These are phyloP conservation scores for Triticum turgidum DNA, from an alignment of 176 grass and related monocot species.

Conservation along the genomic window DNA sequence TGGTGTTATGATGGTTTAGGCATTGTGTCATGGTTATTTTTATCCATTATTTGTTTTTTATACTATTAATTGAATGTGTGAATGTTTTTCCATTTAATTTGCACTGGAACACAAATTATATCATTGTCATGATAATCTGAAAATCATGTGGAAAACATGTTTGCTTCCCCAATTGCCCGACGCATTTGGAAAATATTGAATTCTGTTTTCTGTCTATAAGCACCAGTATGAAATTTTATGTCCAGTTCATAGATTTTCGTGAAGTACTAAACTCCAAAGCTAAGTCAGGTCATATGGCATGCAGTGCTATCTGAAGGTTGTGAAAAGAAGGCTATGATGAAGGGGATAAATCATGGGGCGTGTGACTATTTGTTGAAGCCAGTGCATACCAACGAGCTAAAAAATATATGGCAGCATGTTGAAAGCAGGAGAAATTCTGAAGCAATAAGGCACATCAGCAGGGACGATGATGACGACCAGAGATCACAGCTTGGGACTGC, in stretches of 20 bases:
- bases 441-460: not conserved
- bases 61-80: not conserved
- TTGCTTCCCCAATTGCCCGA: not conserved
- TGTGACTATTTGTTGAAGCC: conserved; percentile 69
- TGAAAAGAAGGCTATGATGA: conserved; percentile 36
- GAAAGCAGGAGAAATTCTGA: conserved; percentile 9
- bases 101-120: not conserved
- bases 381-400: conserved; percentile 37
- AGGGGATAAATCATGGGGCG: conserved; percentile 54
- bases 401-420: conserved; percentile 65
- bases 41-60: not conserved
- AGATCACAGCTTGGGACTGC: not conserved
- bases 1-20: not conserved
- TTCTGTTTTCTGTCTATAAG: not conserved
- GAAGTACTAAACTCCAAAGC: not conserved
- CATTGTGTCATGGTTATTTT: not conserved
- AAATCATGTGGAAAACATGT: not conserved
- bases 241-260: not conserved
- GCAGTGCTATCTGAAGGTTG: conserved; percentile 59
- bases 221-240: not conserved
- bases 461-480: not conserved
- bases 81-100: not conserved
- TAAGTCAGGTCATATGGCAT: not conserved
- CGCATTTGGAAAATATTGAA: not conserved
- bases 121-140: not conserved